Evolutionary conservation across 345 rosid genomes (phyloP), one percentile per base, ranked within the genome.

Genomic region (Heritiera littoralis): DNA sequence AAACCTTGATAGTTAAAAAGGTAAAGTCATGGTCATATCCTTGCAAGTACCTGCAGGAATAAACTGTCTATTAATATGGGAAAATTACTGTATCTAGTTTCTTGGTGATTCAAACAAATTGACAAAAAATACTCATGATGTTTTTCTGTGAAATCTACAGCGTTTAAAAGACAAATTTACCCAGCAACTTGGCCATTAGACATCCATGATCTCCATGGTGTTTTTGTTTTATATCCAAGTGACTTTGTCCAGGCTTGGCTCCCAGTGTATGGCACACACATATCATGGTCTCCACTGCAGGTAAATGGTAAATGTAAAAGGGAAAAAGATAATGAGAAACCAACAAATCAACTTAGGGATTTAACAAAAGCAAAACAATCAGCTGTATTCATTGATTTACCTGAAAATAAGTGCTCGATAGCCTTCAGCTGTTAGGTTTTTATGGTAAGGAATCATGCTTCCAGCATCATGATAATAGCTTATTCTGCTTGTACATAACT

Each of bases 231-330:
- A 46, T 86, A 87, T 5, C 89, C 92, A 30, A 90, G 71, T 2
- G 90, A 83, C 56, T 83, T 82, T 8, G 89, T 89, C 92, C 92
- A 90, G 28, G 90, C 93, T 76, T 89, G 75, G 51, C 61, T 79
- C 11, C 93, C 93, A 2, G 89, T 90, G 83, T 46, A 87, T 8
- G 93, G 93, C 51, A 89, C 80, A 55, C 89, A 81, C 89, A 89
- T 79, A 60, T 90, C 93, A 80, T 90, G 93, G 75, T 90, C 89
- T 48, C 88, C 88, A 66, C 90, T 86, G 38, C 28, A 23, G 28
- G 28, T 23, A 23, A 23, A 23, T 23, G 28, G 28, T 23, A 23
- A 23, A 23, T 23, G 38, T 35, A 20, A 46, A 23, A 1, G 13
- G 6, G 3, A 18, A 51, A 35, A 54, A 45, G 48, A 61, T 3